These are phyloP conservation scores for Kernera saxatilis DNA, from an alignment of 345 rosid genomes.

Conservation along the genomic window DNA sequence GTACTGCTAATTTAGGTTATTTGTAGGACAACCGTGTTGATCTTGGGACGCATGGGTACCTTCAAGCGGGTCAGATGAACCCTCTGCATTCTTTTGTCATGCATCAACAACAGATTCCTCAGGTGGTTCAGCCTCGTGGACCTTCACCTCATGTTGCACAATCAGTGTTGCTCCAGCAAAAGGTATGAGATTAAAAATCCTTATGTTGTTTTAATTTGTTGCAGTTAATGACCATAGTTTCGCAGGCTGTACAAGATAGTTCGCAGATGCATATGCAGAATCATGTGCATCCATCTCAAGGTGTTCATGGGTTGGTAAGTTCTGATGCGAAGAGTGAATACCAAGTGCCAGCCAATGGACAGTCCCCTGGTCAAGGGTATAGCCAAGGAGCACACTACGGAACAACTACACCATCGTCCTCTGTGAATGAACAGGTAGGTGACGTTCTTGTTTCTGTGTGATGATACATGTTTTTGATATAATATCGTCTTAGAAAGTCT, in stretches of 20 bases:
- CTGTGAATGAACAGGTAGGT: slow-evolving; percentile 59
- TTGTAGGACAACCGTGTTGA: slow-evolving; percentile 46
- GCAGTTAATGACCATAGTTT: neutral
- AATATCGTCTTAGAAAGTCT: neutral
- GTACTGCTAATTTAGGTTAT: too few relatives aligned
- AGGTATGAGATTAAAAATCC: slow-evolving; percentile 36
- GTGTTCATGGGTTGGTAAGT: slow-evolving; percentile 41
- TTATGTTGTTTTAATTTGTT: neutral
- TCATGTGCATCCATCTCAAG: slow-evolving; percentile 48
- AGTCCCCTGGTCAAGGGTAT: slow-evolving; percentile 46
- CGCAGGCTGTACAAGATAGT: slow-evolving; percentile 51
- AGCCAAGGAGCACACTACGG: slow-evolving; percentile 46
- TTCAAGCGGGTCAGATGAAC: slow-evolving; percentile 71
- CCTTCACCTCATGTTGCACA: slow-evolving; percentile 60
- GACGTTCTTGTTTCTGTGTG: neutral
- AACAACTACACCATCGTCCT: slow-evolving; percentile 43
- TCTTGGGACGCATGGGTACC: slow-evolving; percentile 58
- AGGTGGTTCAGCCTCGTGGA: slow-evolving; percentile 52
- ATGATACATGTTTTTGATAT: neutral
- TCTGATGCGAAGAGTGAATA: slow-evolving; percentile 55
- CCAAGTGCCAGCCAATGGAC: slow-evolving; percentile 53
- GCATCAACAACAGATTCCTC: slow-evolving; percentile 73
- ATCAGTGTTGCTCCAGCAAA: slow-evolving; percentile 47
- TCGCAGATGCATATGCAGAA: slow-evolving; percentile 45
- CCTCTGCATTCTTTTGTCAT: slow-evolving; percentile 71